Evolutionary conservation across 2,329 filamentous ascomycete species (phyloP), one percentile per base, ranked within the genome.

Genomic region (Neopestalotiopsis sp.): DNA sequence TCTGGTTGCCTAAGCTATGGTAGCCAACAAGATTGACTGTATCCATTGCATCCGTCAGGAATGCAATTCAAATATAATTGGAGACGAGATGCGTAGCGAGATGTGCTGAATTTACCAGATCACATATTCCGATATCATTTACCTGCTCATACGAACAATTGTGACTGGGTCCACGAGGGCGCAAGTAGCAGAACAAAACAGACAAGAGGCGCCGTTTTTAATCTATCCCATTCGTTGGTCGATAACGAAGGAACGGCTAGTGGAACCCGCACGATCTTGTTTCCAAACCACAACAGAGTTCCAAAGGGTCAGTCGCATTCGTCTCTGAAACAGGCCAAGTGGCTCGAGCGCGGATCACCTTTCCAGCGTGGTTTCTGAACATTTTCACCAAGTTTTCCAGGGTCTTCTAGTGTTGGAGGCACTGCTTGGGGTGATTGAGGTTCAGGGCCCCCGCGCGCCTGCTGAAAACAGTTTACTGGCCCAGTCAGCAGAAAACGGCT

Each of bases 271-370:
- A 59, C 24, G 20, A 17, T 30, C 20, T 28, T 59, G 57, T 59
- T 59, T 59, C 57, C 30, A 61, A 61, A 52, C 45, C 45, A 52
- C n/a, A 61, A 61, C 28, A 61, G 34, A 34, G 59, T 61, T 38
- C 30, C 59, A 61, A 30, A 61, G 59, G 30, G 59, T 34, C 45
- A 52, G 45, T 52, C 45, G 45, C 28, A 20, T 61, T 34, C n/a
- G 13, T 9, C 34, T 40, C 59, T 61, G 59, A 61, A 61, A 61
- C 59, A 40, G 59, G 28, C 59, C 28, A 40, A 61, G 59, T 61
- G 59, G 59, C 59, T 34, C 59, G 34, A 61, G 59, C 59, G 59
- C 59, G 30, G 24, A 13, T 20, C 59, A 17, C 34, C 17, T 30
- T 61, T 61, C 30, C 14, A 61, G 59, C 32, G 59, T n/a, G 14